phyloP scores from a whole-genome alignment of 257 asterid species.

The Nyctanthes arbortristis region DNA sequence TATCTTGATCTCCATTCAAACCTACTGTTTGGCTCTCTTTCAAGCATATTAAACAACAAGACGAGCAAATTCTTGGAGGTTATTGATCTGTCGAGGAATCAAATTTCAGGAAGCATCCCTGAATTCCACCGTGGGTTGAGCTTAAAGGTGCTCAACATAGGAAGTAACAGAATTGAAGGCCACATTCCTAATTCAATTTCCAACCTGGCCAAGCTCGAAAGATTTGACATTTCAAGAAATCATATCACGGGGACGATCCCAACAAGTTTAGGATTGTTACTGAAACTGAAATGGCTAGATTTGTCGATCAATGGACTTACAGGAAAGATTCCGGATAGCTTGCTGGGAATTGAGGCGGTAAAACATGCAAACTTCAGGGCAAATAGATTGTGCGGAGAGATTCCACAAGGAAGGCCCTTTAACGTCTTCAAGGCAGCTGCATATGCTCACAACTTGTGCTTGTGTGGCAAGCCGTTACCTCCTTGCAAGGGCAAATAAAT shows the following conservation, averaged over 20 bases:
- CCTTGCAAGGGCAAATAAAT: conserved; percentile 55
- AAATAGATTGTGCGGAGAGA: conserved; percentile 77
- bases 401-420: conserved; percentile 79
- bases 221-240: conserved; percentile 72
- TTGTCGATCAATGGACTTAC: conserved; percentile 59
- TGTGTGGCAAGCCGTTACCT: conserved; percentile 84
- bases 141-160: conserved; percentile 64
- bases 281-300: conserved; percentile 76
- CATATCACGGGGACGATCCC: conserved; percentile 78
- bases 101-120: conserved; percentile 70
- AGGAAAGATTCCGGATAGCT: conserved; percentile 66
- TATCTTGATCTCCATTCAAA: conserved; percentile 70
- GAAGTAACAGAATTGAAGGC: conserved; percentile 69
- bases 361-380: conserved; percentile 77
- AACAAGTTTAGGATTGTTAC: conserved; percentile 50
- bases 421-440: conserved; percentile 64
- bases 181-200: conserved; percentile 72
- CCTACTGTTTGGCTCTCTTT: conserved; percentile 64
- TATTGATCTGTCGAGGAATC: conserved; percentile 66
- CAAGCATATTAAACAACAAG: conserved; percentile 42
- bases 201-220: conserved; percentile 52
- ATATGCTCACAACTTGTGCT: conserved; percentile 75
- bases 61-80: conserved; percentile 63
- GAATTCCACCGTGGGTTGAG: conserved; percentile 40
- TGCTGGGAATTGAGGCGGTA: conserved; percentile 53